Base-by-base conservation (phyloP, 106 monocot species). In the Dendrobium officinale region DNA sequence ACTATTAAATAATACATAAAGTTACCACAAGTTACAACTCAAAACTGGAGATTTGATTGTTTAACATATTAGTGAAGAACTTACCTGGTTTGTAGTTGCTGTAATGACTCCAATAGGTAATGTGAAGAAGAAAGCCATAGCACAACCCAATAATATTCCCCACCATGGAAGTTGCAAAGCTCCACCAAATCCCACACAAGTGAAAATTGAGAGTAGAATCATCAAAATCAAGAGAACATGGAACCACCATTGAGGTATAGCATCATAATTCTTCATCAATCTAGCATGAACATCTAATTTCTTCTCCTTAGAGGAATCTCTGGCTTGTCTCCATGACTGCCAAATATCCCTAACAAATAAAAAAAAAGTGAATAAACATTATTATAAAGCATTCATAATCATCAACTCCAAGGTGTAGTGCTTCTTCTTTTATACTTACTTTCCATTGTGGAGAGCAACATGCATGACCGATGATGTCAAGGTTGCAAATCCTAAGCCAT, bases 141-240 rank as follows among this genome's bases (percentile, higher is more conserved):
- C 88, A 20, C 87, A 90, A 3, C 94, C 94, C 22, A 94, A 81
- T 4, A 97, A 72, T 81, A 94, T 83, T 0, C 94, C 96, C 96
- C 96, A 96, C 88, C 88, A 96, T n/a, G 94, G 94, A 7, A 97
- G 89, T 86, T 97, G 96, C 55, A 97, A 85, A 54, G 92, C 89
- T 27, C 76, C 80, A 3, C 81, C 84, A 75, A 89, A 97, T 2
- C 90, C 78, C 22, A 86, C 89, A 7, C 86, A 90, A 17, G 92
- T 83, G 73, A 83, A 82, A 22, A 97, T 40, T 1, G 96, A 87
- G 4, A 97, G 45, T 1, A 56, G 64, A 2, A 84, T 61, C 55
- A 89, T 86, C 26, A 90, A 75, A 4, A 51, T 75, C 17, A 97
- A 82, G 1, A 97, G 73, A 42, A 84, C 44, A 4, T 90, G 82